phyloP scores from a whole-genome alignment of 306 rosid genomes.

The Trifolium fragiferum region DNA sequence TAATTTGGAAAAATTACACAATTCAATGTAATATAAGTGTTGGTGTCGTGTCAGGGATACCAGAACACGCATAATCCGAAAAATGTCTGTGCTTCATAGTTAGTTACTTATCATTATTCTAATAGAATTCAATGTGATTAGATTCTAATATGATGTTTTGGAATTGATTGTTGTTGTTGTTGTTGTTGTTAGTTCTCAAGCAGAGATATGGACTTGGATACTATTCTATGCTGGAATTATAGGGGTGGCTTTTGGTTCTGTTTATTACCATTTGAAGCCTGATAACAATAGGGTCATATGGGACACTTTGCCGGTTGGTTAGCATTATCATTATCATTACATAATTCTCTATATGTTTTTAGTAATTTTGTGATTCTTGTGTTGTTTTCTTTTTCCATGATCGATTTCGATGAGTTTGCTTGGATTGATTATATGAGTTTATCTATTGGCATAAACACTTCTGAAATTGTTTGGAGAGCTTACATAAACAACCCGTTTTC shows the following conservation, averaged over 20 bases:
- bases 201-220: constrained; percentile 62
- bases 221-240: constrained; percentile 58
- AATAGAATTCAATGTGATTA: neutral
- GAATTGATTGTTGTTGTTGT: neutral
- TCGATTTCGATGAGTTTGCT: neutral
- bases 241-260: constrained; percentile 71
- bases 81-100: constrained; percentile 18
- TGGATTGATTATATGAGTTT: neutral
- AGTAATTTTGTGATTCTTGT: constrained; percentile 9
- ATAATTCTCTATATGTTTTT: constrained; percentile 16
- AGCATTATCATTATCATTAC: constrained; percentile 27
- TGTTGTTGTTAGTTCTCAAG: constrained; percentile 44
- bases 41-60: no score
- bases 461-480: neutral
- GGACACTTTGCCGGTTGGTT: constrained; percentile 74
- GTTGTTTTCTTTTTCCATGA: constrained; percentile 4
- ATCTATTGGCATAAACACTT: neutral
- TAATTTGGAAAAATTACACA: no score
- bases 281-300: constrained; percentile 57
- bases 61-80: no score
- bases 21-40: no score
- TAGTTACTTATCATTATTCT: neutral
- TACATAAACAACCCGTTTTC: neutral
- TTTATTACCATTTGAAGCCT: constrained; percentile 71
- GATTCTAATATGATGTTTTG: constrained; percentile 15